Percentiles rank a stretch among this genome's conserved stretches.
Conservation (phyloP, 345 rosid genomes). For the Salix caprea region DNA sequence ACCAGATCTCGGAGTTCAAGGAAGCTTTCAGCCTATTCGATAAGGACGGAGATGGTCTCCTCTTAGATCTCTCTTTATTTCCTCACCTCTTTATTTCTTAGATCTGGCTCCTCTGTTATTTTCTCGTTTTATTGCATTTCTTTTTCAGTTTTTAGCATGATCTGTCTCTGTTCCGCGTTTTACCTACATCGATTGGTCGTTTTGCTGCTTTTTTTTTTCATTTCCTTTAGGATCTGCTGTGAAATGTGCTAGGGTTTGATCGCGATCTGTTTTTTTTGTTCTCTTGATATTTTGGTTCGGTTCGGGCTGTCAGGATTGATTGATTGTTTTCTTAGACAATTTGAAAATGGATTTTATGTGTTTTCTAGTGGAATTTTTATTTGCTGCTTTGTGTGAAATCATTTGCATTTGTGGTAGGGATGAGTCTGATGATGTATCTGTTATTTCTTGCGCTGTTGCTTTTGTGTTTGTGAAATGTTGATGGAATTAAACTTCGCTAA, state of each 20-base stretch:
- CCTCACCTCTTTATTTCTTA: background rate
- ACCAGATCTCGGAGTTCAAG: constrained; percentile 30
- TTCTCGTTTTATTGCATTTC: background rate
- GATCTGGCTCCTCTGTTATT: background rate
- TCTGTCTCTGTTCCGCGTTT: background rate
- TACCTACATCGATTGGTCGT: background rate
- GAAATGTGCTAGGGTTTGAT: background rate
- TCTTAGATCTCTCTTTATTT: background rate
- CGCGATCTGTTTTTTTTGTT: background rate
- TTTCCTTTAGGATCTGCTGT: background rate
- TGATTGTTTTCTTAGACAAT: background rate
- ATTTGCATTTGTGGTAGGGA: background rate
- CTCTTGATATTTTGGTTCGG: background rate
- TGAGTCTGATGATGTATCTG: background rate
- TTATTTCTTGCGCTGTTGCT: background rate
- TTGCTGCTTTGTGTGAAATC: background rate
- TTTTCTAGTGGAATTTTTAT: too few relatives aligned
- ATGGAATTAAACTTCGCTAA: background rate
- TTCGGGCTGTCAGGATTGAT: background rate
- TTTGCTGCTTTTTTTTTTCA: background rate
- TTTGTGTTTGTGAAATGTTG: too few relatives aligned
- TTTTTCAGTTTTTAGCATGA: background rate
- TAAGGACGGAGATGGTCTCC: constrained; percentile 28
- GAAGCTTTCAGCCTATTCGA: constrained; percentile 28
- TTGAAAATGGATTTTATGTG: background rate